Percentiles rank a stretch among this genome's conserved stretches.
These are phyloP conservation scores for Lactarius hatsudake DNA, from an alignment of 768 basidiomycete species.

Conservation along the genomic window DNA sequence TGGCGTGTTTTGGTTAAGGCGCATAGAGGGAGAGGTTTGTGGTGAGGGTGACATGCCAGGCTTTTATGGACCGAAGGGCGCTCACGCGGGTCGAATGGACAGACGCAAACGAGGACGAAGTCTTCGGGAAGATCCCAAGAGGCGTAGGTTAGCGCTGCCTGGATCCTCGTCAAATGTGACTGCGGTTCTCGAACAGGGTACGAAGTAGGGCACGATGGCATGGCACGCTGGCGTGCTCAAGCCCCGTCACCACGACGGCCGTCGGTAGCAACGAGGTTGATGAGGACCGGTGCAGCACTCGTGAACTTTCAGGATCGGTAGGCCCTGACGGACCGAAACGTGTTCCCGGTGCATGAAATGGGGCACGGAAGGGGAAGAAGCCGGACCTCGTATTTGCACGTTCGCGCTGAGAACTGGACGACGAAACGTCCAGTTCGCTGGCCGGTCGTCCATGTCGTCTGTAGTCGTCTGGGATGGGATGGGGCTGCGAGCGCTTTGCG, in stretches of 20 bases:
- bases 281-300: background rate
- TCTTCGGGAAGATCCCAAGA: constrained; percentile 59
- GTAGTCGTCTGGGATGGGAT: constrained; percentile 5
- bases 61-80: constrained; percentile 62
- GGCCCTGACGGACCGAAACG: constrained; percentile 24
- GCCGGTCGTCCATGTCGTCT: background rate
- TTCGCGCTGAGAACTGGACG: constrained; percentile 10
- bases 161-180: constrained; percentile 46
- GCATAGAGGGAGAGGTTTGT: background rate
- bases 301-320: constrained; percentile 7
- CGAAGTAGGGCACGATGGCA: constrained; percentile 58
- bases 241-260: constrained; percentile 65
- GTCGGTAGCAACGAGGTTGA: constrained; percentile 43
- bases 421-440: constrained; percentile 11
- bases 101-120: constrained; percentile 74
- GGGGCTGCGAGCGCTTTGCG: constrained; percentile 12
- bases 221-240: constrained; percentile 56
- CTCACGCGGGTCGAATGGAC: constrained; percentile 59
- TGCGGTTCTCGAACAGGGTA: constrained; percentile 50
- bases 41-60: constrained; percentile 48
- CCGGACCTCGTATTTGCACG: constrained; percentile 3
- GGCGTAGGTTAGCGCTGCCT: constrained; percentile 31
- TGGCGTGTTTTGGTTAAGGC: background rate
- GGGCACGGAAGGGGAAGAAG: background rate
- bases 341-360: constrained; percentile 38